These are phyloP conservation scores for Globisporangium cylindrosporum DNA, from an alignment of 352 stramenopile genomes.

Conservation along the genomic window DNA sequence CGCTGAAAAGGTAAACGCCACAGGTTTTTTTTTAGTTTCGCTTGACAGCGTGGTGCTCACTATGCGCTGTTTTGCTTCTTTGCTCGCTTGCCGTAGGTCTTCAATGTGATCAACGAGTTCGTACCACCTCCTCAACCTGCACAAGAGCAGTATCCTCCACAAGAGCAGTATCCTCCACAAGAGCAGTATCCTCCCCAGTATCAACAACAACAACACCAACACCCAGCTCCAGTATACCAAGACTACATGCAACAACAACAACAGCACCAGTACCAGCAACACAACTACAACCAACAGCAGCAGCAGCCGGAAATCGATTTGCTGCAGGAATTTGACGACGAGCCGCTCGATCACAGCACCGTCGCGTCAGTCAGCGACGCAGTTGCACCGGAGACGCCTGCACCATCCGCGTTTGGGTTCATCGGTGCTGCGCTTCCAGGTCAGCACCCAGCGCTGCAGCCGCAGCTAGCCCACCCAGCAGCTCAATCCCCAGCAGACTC, in stretches of 20 bases:
- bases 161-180: constrained; percentile 5
- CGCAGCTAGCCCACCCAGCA: constrained; percentile 2
- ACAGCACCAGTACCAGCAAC: not conserved
- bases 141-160: constrained; percentile 6
- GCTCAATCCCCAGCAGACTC: not conserved
- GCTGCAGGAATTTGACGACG: constrained; percentile 19
- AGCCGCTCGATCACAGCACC: not conserved
- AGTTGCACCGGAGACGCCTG: constrained; percentile 4
- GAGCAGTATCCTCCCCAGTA: not conserved
- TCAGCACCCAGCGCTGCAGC: not conserved
- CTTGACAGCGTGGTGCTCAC: not conserved
- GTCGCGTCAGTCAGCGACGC: not conserved
- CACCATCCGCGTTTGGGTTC: constrained; percentile 37
- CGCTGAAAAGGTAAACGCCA: constrained; percentile 59
- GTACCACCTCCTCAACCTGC: constrained; percentile 19
- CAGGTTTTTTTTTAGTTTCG: not conserved
- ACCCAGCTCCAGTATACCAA: constrained; percentile 7
- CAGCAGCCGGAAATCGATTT: constrained; percentile 14
- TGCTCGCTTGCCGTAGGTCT: constrained; percentile 17
- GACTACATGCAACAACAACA: constrained; percentile 1
- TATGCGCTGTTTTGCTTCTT: not conserved
- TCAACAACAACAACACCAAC: not conserved
- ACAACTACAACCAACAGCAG: constrained; percentile 1
- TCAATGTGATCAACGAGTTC: constrained; percentile 29
- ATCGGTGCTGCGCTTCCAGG: constrained; percentile 19